Base-by-base conservation (phyloP, 306 rosid genomes). In the Glycine latifolia region DNA sequence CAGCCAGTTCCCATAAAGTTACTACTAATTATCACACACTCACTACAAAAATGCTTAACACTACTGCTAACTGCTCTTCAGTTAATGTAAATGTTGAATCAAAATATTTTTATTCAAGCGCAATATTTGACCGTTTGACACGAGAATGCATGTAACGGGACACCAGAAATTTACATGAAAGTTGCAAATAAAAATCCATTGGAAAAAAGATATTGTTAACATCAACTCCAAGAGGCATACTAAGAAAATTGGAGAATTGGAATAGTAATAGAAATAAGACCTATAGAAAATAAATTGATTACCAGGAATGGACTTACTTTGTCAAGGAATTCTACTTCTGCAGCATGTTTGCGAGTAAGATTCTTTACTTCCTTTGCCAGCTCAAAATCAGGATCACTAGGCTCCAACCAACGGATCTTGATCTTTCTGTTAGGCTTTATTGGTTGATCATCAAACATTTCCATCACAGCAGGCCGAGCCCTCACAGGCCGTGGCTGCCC, bases 401-500 rank as follows among this genome's bases (percentile, higher is more conserved):
- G 81, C 4, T 87, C 86, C 87, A 95, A 52, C 99, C 97, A 93
- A 10, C 71, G 53, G 61, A 86, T 75, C 5, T 11, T 44, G 6
- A 88, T 52, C 73, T 77, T 84, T 76, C 95, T 86, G 65, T 90
- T 87, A 2, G 94, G 93, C 89, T 83, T 85, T 10, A 5, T 10
- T 7, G 94, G 98, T 44, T 84, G 87, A 82, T 90, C 97, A 67
- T 87, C 91, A 70, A 93, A 95, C 99, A 95, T 91, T 60, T 89
- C 94, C 8, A 13, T 79, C 69, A 59, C 82, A 8, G 93, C 91
- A 65, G 48, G 87, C 54, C 63, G 78, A 6, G 93, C 94, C 84
- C 93, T 90, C 68, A 88, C 93, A 0, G 97, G 97, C 53, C 99
- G 88, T 31, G 97, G 99, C 94, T 90, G 89, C 83, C 99, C 99